Evolutionary conservation across 78 protist genomes (phyloP).

Genomic region (Corallochytrium limacisporum): DNA sequence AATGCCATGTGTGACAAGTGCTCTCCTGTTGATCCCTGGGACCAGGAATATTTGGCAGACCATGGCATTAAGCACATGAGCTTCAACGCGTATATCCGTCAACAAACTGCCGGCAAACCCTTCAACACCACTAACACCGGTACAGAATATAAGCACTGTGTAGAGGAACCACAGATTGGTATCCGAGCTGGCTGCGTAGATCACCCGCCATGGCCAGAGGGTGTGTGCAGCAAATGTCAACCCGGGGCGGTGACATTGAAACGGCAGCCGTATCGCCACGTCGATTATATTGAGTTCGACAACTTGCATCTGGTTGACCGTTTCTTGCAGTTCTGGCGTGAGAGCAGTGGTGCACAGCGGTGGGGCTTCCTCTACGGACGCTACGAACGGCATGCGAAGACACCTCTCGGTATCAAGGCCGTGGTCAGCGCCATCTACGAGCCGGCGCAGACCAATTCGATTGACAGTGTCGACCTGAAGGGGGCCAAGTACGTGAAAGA

Average conservation of each 20-base stretch:
- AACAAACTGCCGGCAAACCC: not conserved
- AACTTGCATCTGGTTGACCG: not conserved
- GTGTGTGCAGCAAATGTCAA: constrained; percentile 25
- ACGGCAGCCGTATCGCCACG: constrained; percentile 21
- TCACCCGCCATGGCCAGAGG: constrained; percentile 23
- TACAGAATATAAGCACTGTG: too few relatives aligned
- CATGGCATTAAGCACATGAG: constrained; percentile 5
- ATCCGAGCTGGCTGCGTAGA: not conserved
- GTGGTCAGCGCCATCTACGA: constrained; percentile 35
- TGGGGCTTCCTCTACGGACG: constrained; percentile 17
- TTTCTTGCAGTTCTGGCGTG: constrained; percentile 18
- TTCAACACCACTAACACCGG: not conserved
- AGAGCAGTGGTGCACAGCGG: constrained; percentile 23
- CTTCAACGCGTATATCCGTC: constrained; percentile 11
- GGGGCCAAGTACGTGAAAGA: too few relatives aligned
- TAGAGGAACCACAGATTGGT: not conserved
- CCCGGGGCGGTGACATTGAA: constrained; percentile 10
- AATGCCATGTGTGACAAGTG: not conserved
- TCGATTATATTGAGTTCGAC: constrained; percentile 30
- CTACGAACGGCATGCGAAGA: constrained; percentile 6
- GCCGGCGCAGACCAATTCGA: constrained; percentile 19
- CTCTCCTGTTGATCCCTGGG: not conserved
- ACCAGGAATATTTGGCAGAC: not conserved
- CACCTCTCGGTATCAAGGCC: constrained; percentile 32
- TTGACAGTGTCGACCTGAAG: not conserved